phyloP scores from a whole-genome alignment of 1,284 basidiomycete genomes.

The Volvariella volvacea region DNA sequence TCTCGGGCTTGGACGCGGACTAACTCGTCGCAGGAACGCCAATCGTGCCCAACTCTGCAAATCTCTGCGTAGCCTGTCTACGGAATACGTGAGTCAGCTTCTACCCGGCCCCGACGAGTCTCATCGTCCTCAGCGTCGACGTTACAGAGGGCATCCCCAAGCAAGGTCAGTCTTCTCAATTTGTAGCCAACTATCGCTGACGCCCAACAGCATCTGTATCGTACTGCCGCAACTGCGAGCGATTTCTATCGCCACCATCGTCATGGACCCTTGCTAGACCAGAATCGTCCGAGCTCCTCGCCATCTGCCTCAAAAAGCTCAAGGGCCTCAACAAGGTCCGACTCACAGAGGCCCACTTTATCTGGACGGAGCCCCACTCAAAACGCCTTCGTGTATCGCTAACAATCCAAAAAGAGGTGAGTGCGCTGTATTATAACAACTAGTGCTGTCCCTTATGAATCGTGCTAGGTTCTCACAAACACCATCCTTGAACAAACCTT shows the following conservation, averaged over 20 bases:
- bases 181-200: background rate
- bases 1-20: background rate
- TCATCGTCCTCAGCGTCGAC: slow-evolving; percentile 59
- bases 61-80: slow-evolving; percentile 90
- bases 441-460: background rate
- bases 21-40: slow-evolving; percentile 60
- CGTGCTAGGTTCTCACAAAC: slow-evolving; percentile 77
- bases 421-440: slow-evolving; percentile 11
- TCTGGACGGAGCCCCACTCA: slow-evolving; percentile 99
- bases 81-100: slow-evolving; percentile 64
- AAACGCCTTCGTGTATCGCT: slow-evolving; percentile 90
- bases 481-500: slow-evolving; percentile 98
- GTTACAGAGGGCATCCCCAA: slow-evolving; percentile 99
- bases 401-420: slow-evolving; percentile 96
- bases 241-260: slow-evolving; percentile 88
- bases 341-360: slow-evolving; percentile 94
- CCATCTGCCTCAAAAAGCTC: slow-evolving; percentile 89
- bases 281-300: slow-evolving; percentile 90
- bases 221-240: slow-evolving; percentile 94
- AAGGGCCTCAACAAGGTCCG: slow-evolving; percentile 94
- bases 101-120: background rate
- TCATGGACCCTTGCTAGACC: slow-evolving; percentile 85
- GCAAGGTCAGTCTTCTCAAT: slow-evolving; percentile 49
- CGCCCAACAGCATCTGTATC: slow-evolving; percentile 68
- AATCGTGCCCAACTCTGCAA: slow-evolving; percentile 94